phyloP scores from a whole-genome alignment of 805 yeast genomes.

The Yarrowia phangngaensis region DNA sequence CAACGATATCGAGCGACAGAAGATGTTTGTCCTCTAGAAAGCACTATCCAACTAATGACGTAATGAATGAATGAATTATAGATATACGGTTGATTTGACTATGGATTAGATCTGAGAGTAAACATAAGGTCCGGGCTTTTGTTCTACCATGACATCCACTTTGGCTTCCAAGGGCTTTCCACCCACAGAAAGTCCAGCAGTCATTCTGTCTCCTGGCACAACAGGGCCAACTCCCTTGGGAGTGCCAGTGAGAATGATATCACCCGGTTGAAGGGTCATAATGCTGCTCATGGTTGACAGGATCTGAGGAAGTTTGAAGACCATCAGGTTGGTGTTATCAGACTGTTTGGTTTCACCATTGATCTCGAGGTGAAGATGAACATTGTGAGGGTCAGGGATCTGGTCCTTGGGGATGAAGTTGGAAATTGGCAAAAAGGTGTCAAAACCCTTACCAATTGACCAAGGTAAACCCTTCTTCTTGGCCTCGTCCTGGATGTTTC shows the following conservation, averaged over 20 bases:
- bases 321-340: constrained; percentile 77
- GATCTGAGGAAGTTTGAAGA: constrained; percentile 79
- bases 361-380: constrained; percentile 57
- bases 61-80: constrained; percentile 12
- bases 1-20: constrained; percentile 41
- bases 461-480: constrained; percentile 93
- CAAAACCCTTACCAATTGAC: constrained; percentile 95
- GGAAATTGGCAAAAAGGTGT: constrained; percentile 90
- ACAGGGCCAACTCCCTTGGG: constrained; percentile 95
- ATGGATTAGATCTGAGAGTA: constrained; percentile 33
- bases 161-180: constrained; percentile 52
- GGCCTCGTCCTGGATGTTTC: constrained; percentile 93
- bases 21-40: constrained; percentile 17
- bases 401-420: constrained; percentile 59
- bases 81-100: too few relatives aligned
- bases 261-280: constrained; percentile 90
- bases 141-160: constrained; percentile 51
- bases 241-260: constrained; percentile 89
- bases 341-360: constrained; percentile 67
- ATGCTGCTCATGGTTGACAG: constrained; percentile 76
- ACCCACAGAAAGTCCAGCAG: constrained; percentile 57
- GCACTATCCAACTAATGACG: constrained; percentile 11
- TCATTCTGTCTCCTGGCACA: constrained; percentile 70
- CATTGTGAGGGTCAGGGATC: constrained; percentile 72
- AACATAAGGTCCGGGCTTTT: constrained; percentile 57